Conservation (phyloP, 2,329 filamentous ascomycete species). For the Cladosporium sp. region DNA sequence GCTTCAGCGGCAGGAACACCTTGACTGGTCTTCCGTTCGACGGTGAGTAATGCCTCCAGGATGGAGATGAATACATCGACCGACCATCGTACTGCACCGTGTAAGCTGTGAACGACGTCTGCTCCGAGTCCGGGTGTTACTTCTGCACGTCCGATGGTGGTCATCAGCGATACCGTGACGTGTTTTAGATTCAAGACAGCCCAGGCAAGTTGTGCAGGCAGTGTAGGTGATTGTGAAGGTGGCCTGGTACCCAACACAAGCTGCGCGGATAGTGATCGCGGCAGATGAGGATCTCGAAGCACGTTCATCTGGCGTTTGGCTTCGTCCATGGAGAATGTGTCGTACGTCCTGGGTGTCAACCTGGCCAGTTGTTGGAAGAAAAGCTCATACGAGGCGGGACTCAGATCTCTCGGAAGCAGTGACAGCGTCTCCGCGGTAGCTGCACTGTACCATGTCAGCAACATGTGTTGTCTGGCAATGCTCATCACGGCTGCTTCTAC, state of each 20-base stretch:
- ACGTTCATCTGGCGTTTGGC: slow-evolving; percentile 63
- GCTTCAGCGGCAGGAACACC: slow-evolving; percentile 23
- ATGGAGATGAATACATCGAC: slow-evolving; percentile 65
- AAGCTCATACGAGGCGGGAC: slow-evolving; percentile 65
- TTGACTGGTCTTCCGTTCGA: slow-evolving; percentile 32
- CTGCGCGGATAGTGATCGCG: slow-evolving; percentile 9
- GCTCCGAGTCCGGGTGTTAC: slow-evolving; percentile 19
- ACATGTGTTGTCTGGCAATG: slow-evolving; percentile 38
- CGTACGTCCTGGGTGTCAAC: slow-evolving; percentile 71
- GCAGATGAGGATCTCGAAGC: slow-evolving; percentile 60
- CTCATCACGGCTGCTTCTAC: slow-evolving; percentile 38
- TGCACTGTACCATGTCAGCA: slow-evolving; percentile 45
- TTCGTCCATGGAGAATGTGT: slow-evolving; percentile 76
- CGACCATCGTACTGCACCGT: slow-evolving; percentile 77
- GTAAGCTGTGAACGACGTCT: slow-evolving; percentile 73
- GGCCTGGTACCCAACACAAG: slow-evolving; percentile 16
- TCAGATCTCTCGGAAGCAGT: slow-evolving; percentile 39
- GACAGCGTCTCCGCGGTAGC: slow-evolving; percentile 54
- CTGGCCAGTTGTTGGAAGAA: slow-evolving; percentile 66
- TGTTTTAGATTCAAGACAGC: slow-evolving; percentile 74
- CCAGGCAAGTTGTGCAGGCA: slow-evolving; percentile 74
- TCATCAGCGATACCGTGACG: slow-evolving; percentile 40
- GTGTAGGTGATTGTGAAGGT: slow-evolving; percentile 50
- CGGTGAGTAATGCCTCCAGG: slow-evolving; percentile 54
- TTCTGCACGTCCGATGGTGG: slow-evolving; percentile 22